These are phyloP conservation scores for Oxyria digyna DNA, from an alignment of 148 eudicot species.

Conservation along the genomic window DNA sequence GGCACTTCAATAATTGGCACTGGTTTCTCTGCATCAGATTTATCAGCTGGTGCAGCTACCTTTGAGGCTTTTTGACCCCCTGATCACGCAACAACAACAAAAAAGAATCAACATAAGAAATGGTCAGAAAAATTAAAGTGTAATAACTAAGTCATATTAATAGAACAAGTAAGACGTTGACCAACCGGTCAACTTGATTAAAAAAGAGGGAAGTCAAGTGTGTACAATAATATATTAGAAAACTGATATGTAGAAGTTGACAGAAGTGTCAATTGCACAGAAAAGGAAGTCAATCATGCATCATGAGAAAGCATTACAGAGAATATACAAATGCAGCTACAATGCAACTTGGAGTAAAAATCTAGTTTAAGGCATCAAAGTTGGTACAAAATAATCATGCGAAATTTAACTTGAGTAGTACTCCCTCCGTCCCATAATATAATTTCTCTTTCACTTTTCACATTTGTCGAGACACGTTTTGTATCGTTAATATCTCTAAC, in stretches of 20 bases:
- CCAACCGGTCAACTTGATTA: background rate
- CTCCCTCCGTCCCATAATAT: no score
- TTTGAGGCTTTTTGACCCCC: slow-evolving; percentile 32
- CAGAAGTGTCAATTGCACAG: background rate
- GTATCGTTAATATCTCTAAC: no score
- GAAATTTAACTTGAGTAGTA: background rate
- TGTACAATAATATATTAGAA: background rate
- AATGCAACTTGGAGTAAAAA: background rate
- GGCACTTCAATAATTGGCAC: slow-evolving; percentile 44
- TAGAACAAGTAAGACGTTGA: background rate
- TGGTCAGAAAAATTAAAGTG: no score
- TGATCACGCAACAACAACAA: slow-evolving; percentile 11
- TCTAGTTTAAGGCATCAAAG: background rate
- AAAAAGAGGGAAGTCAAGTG: background rate
- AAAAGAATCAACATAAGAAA: no score
- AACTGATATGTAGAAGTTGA: background rate
- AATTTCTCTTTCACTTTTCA: no score
- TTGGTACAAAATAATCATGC: background rate
- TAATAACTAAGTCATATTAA: no score
- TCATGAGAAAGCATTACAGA: background rate
- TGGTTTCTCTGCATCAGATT: slow-evolving; percentile 33
- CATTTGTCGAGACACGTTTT: no score
- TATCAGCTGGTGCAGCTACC: slow-evolving; percentile 21
- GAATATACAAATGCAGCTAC: background rate
- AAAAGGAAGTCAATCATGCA: background rate